Evolutionary conservation across 148 eudicot species (phyloP).

Genomic region (Spergularia bocconei): DNA sequence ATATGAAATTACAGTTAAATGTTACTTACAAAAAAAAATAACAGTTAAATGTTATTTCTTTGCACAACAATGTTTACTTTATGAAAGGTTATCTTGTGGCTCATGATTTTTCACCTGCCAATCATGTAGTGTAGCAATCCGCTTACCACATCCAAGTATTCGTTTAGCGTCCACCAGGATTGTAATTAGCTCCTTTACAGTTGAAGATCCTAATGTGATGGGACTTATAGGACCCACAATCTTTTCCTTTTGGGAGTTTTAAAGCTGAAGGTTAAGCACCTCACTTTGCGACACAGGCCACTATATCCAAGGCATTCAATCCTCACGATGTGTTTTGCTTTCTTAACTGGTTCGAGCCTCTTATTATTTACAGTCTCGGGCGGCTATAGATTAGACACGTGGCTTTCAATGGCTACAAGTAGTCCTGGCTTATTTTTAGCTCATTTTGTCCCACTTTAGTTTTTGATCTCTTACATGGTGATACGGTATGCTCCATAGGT

Average conservation of each 20-base stretch:
- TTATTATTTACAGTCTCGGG: not conserved
- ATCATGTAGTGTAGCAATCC: not conserved
- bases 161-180: too few relatives aligned
- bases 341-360: not conserved
- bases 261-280: slow-evolving; percentile 1
- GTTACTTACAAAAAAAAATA: too few relatives aligned
- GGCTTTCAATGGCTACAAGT: not conserved
- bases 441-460: slow-evolving; percentile 11
- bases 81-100: not conserved
- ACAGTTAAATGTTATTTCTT: not conserved
- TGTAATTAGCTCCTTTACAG: too few relatives aligned
- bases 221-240: not conserved
- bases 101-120: not conserved
- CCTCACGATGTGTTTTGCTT: not conserved
- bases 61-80: not conserved
- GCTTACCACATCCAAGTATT: not conserved
- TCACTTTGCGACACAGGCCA: not conserved
- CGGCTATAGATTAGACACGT: not conserved
- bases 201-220: not conserved
- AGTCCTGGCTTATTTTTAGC: not conserved
- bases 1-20: not conserved
- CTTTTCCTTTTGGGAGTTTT: not conserved
- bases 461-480: slow-evolving; percentile 9
- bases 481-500: slow-evolving; percentile 47
- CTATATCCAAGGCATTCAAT: not conserved